These are phyloP conservation scores for Cystobasidiaceae sp. DNA, from an alignment of 1,284 basidiomycete genomes.

Conservation along the genomic window DNA sequence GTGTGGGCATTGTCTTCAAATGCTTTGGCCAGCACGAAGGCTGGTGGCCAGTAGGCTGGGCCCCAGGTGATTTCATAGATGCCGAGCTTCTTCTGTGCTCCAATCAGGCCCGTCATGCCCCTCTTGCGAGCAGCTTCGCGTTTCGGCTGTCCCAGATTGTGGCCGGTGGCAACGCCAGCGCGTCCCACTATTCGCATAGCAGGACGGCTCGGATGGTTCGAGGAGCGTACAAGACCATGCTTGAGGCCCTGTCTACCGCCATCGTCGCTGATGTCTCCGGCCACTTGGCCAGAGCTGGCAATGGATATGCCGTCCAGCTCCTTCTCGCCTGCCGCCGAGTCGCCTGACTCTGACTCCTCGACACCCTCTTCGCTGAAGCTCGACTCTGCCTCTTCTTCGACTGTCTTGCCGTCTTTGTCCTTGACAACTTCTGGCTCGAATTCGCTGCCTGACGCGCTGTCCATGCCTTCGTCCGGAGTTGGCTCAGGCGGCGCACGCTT, in stretches of 20 bases:
- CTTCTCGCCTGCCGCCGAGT: slow-evolving; percentile 22
- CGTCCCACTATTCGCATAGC: slow-evolving; percentile 14
- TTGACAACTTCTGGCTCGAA: slow-evolving; percentile 26
- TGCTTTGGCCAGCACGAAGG: background rate
- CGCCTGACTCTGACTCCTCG: slow-evolving; percentile 18
- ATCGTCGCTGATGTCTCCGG: background rate
- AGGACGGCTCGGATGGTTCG: background rate
- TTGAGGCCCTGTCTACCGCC: slow-evolving; percentile 6
- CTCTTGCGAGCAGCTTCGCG: background rate
- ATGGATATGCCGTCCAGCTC: slow-evolving; percentile 26
- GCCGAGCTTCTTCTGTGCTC: background rate
- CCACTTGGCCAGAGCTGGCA: slow-evolving; percentile 15
- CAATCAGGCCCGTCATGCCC: background rate
- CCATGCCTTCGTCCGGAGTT: slow-evolving; percentile 1
- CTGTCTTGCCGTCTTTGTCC: slow-evolving; percentile 13
- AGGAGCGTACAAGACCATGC: background rate
- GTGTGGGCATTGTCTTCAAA: slow-evolving; percentile 18
- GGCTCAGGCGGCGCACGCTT: slow-evolving; percentile 7
- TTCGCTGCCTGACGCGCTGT: slow-evolving; percentile 23
- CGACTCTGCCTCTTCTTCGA: background rate
- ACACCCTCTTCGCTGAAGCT: background rate
- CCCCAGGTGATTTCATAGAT: slow-evolving; percentile 14
- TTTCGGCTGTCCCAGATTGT: background rate
- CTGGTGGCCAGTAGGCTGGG: slow-evolving; percentile 11
- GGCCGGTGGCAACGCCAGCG: background rate